Evolutionary conservation across 192 early-diverging fungal genomes (phyloP).

Genomic region (Coemansia sp.): DNA sequence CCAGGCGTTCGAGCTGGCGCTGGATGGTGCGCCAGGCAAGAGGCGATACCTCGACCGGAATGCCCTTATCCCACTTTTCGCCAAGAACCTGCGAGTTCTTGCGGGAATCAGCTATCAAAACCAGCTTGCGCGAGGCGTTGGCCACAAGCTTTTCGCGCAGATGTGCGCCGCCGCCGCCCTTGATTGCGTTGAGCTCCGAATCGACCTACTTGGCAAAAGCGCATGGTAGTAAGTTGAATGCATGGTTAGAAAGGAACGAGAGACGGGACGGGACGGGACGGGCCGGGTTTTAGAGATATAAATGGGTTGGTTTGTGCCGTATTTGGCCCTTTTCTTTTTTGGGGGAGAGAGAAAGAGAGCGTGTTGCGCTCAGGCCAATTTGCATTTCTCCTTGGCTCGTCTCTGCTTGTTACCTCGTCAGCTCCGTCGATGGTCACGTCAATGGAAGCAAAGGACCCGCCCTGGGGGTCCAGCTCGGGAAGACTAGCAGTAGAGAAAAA

Average conservation of each 20-base stretch:
- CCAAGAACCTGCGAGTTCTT: conserved; percentile 79
- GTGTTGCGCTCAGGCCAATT: no score
- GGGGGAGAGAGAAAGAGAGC: no score
- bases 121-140: conserved; percentile 71
- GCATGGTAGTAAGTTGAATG: no score
- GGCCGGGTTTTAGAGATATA: no score
- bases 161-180: conserved; percentile 93
- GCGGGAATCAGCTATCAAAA: conserved; percentile 87
- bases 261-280: no score
- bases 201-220: conserved; percentile 76
- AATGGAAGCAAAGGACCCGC: conserved; percentile 21
- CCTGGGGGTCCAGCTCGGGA: conserved; percentile 53
- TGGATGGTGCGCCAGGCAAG: conserved; percentile 71
- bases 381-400: no score
- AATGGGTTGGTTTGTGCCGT: no score
- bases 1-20: conserved; percentile 49
- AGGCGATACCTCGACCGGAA: conserved; percentile 89
- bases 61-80: conserved; percentile 80
- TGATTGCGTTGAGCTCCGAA: conserved; percentile 83
- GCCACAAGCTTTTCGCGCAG: conserved; percentile 94
- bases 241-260: no score
- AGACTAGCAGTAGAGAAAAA: no score
- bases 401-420: conserved; percentile 69
- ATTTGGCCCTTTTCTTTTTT: no score
- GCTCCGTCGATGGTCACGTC: conserved; percentile 95